Evolutionary conservation across 2,329 filamentous ascomycete species (phyloP), one percentile per base, ranked within the genome.

Genomic region (Aspergillus sojae): DNA sequence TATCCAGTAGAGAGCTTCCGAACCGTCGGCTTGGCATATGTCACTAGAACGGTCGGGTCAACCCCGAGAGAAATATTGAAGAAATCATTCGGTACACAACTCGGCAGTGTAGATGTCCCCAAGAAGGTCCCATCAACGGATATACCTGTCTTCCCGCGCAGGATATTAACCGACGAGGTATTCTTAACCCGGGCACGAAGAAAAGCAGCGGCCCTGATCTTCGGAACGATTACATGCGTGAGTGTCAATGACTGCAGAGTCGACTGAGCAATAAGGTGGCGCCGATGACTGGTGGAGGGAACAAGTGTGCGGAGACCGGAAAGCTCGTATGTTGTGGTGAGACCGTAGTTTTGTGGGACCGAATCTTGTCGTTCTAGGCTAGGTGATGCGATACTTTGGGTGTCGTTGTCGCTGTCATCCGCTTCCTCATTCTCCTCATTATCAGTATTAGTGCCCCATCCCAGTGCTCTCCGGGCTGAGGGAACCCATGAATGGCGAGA

Each of bases 241-340:
- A 80, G 75, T 10, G 68, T 65, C 46, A 80, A 67, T 26, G 74
- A 73, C 14, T 72, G 63, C 2, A 78, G 72, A 55, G 72, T 70
- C 7, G 80, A 65, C 30, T 79, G 73, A 1, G 77, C 72, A 45
- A 81, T 75, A 45, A 78, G 74, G 62, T 80, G 77, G 30, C 78
- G 75, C 6, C 78, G 72, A 30, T 71, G 68, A 9, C 74, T 66
- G 23, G 67, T 70, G 0, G 78, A 79, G 4, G 79, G 78, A 2
- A 62, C 64, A 2, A 81, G 64, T 0, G 77, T 80, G 60, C 77
- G 78, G 3, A 66, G 67, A 5, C 78, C 76, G 2, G 78, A 77
- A 4, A 81, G 72, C 23, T 80, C 74, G 62, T 81, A 80, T 3
- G 74, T 76, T 5, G 79, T 77, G 14, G 78, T 80, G 14, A 81